Conservation (phyloP, 306 rosid genomes). For the Prunus davidiana region DNA sequence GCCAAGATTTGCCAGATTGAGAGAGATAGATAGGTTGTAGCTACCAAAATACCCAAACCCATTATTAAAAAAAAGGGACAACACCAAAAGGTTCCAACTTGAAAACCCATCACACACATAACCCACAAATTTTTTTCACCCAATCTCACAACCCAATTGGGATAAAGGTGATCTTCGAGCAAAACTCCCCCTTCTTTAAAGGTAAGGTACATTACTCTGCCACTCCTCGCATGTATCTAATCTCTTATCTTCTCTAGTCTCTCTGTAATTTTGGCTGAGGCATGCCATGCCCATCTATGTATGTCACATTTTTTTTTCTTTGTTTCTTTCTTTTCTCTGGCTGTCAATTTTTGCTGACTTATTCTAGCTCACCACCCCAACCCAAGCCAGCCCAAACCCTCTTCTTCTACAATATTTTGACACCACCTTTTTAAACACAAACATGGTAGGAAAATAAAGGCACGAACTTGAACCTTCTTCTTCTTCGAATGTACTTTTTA, state of each 20-base stretch:
- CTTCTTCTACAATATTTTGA: not conserved
- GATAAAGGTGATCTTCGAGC: slow-evolving; percentile 22
- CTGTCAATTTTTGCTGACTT: slow-evolving; percentile 57
- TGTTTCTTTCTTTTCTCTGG: not conserved
- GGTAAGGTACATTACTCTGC: slow-evolving; percentile 34
- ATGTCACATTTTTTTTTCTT: slow-evolving; percentile 49
- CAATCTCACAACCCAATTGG: slow-evolving; percentile 10
- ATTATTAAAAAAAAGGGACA: not conserved
- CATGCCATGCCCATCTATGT: slow-evolving; percentile 30
- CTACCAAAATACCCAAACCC: slow-evolving; percentile 9
- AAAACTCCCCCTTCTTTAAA: slow-evolving; percentile 20
- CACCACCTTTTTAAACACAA: not conserved
- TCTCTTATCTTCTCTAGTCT: slow-evolving; percentile 18
- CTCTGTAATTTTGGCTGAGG: slow-evolving; percentile 27
- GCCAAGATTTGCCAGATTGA: slow-evolving; percentile 32
- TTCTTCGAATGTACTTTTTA: slow-evolving; percentile 32
- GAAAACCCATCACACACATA: slow-evolving; percentile 4
- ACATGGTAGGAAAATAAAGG: slow-evolving; percentile 11
- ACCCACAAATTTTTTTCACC: slow-evolving; percentile 15
- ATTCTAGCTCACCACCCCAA: slow-evolving; percentile 26
- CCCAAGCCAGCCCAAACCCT: slow-evolving; percentile 11
- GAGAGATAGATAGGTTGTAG: not conserved
- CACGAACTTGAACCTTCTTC: slow-evolving; percentile 30
- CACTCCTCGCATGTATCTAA: slow-evolving; percentile 15
- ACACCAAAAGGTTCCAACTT: not conserved